phyloP scores from a whole-genome alignment of 2,329 filamentous ascomycete genomes.

The Shiraia bambusicola region DNA sequence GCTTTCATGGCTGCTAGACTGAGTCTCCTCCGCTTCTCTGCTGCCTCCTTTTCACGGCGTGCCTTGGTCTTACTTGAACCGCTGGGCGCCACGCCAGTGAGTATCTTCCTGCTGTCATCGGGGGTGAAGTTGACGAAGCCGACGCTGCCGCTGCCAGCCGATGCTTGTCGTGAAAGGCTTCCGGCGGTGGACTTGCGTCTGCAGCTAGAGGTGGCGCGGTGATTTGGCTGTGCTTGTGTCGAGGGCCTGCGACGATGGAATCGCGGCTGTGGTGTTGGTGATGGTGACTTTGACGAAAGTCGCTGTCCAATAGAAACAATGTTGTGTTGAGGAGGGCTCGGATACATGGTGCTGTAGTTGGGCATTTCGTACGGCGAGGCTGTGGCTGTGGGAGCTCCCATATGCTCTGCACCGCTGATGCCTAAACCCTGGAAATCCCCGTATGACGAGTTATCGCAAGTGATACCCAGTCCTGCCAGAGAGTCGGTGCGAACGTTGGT shows the following conservation, averaged over 20 bases:
- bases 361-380: constrained; percentile 23
- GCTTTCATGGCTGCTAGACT: constrained; percentile 69
- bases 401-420: constrained; percentile 5
- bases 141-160: constrained; percentile 48
- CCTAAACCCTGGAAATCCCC: constrained; percentile 16
- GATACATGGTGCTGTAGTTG: constrained; percentile 17
- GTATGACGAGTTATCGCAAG: constrained; percentile 30
- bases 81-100: too few species aligned
- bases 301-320: constrained; percentile 24
- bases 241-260: constrained; percentile 29
- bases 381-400: constrained; percentile 3
- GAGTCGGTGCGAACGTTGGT: constrained; percentile 16
- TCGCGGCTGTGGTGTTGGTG: constrained; percentile 26
- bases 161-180: constrained; percentile 46
- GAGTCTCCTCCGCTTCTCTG: constrained; percentile 46
- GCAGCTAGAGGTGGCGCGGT: neutral
- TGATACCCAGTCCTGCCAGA: constrained; percentile 35
- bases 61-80: too few species aligned
- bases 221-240: constrained; percentile 7
- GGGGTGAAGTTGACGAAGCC: too few species aligned
- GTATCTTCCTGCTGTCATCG: too few species aligned
- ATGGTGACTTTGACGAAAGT: constrained; percentile 26
- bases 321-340: constrained; percentile 14
- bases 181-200: constrained; percentile 20
- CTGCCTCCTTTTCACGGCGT: too few species aligned